Percentiles rank a stretch among this genome's conserved stretches.
phyloP scores from a whole-genome alignment of 2,329 filamentous ascomycete species.

The Phaeoacremonium minimum region DNA sequence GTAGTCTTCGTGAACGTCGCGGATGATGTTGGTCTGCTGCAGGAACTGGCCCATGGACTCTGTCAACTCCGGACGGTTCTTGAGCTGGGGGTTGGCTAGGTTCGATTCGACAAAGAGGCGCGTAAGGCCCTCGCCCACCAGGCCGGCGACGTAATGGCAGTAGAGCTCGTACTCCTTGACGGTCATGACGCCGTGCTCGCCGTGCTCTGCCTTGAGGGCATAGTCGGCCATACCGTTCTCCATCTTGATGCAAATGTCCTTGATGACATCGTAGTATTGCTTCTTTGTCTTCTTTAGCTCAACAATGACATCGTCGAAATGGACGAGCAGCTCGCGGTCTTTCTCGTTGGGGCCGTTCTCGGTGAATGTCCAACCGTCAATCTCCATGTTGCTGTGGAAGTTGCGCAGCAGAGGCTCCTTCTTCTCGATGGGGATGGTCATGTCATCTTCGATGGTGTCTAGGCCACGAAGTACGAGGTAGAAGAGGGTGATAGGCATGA shows the following conservation, averaged over 20 bases:
- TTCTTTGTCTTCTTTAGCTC: slow-evolving; percentile 89
- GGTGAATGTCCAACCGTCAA: slow-evolving; percentile 86
- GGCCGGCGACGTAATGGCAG: slow-evolving; percentile 96
- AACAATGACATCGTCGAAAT: slow-evolving; percentile 81
- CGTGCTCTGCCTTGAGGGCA: slow-evolving; percentile 75
- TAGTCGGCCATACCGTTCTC: slow-evolving; percentile 99
- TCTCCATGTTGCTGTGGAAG: slow-evolving; percentile 74
- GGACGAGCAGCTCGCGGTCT: slow-evolving; percentile 84
- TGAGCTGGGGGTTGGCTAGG: slow-evolving; percentile 79
- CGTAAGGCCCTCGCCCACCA: slow-evolving; percentile 94
- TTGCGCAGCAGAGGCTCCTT: slow-evolving; percentile 84
- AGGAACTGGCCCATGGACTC: slow-evolving; percentile 97
- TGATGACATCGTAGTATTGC: slow-evolving; percentile 79
- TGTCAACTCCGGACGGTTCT: slow-evolving; percentile 74
- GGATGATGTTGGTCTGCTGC: slow-evolving; percentile 98
- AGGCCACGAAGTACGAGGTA: slow-evolving; percentile 89
- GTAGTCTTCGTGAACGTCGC: slow-evolving; percentile 87
- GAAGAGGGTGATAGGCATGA: slow-evolving; percentile 83
- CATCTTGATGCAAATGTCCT: slow-evolving; percentile 92
- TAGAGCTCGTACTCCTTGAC: slow-evolving; percentile 91
- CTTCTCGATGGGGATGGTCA: slow-evolving; percentile 75
- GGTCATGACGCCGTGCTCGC: slow-evolving; percentile 74
- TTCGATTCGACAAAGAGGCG: slow-evolving; percentile 83
- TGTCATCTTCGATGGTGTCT: slow-evolving; percentile 99
- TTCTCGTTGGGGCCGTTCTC: slow-evolving; percentile 89